These are phyloP conservation scores for Trichocladium antarcticum DNA, from an alignment of 495 filamentous ascomycete species.

Conservation along the genomic window DNA sequence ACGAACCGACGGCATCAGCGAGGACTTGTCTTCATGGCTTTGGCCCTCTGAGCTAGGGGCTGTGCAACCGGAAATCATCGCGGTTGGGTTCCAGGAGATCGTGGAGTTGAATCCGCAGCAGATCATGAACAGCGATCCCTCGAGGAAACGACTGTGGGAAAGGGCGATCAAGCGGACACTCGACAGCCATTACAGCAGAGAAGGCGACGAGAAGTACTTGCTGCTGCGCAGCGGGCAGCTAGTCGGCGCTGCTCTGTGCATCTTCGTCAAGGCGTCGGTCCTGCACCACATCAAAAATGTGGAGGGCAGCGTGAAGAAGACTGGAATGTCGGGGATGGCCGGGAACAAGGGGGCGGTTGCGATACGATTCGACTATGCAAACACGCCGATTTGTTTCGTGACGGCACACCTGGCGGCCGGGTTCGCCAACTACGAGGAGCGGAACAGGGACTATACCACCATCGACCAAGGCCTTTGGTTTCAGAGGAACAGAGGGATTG, in stretches of 20 bases:
- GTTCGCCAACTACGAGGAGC: conserved; percentile 93
- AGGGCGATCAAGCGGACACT: conserved; percentile 63
- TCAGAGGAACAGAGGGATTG: conserved; percentile 77
- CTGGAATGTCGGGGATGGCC: conserved; percentile 91
- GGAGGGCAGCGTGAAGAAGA: conserved; percentile 93
- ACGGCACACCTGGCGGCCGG: conserved; percentile 95
- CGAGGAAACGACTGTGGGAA: conserved; percentile 78
- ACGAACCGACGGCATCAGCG: conserved; percentile 56
- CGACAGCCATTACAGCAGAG: conserved; percentile 52
- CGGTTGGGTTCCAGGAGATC: conserved; percentile 93
- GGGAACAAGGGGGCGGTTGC: conserved; percentile 98
- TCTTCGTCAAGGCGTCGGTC: conserved; percentile 71
- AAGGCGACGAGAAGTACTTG: conserved; percentile 67
- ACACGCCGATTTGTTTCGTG: conserved; percentile 86
- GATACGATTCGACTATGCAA: conserved; percentile 91
- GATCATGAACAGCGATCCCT: conserved; percentile 96
- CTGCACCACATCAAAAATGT: conserved; percentile 86
- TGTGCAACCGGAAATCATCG: conserved; percentile 65
- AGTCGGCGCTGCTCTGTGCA: conserved; percentile 82
- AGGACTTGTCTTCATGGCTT: conserved; percentile 80
- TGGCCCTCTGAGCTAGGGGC: conserved; percentile 43
- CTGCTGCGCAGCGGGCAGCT: conserved; percentile 85
- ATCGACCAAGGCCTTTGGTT: conserved; percentile 83
- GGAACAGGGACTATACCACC: conserved; percentile 84
- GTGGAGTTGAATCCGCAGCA: conserved; percentile 94